Evolutionary conservation across 208 protist genomes (phyloP), one percentile per base, ranked within the genome.

Genomic region (Wallacemonas rigidus): DNA sequence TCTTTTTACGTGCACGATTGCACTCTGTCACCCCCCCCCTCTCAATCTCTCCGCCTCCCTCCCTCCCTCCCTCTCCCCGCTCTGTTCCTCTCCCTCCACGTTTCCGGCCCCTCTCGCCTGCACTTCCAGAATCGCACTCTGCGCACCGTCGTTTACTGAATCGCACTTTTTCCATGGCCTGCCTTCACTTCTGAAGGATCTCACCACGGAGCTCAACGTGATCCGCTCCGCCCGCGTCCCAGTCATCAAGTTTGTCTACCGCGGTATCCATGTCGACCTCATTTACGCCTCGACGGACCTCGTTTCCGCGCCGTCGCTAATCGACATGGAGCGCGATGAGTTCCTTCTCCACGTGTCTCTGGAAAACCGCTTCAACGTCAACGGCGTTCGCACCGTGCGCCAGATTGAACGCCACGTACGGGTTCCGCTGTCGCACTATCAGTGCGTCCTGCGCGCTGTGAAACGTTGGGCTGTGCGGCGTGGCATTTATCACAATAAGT

Each of bases 401-500:
- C 87, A 95, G 69, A 76, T 97, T 14, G 80, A 78, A 11, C 77
- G 77, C 6, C 71, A 75, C 7, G 51, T 97, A 2, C 76, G 77
- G 1, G 79, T 92, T 3, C 64, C 85, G 2, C 67, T 81, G 40
- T 72, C 81, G 38, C 72, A 76, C 12, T 95, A 87, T 76, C 71
- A 69, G 2, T 82, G 77, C 36, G 80, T 83, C n/a, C 79, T 97
- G 53, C 82, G 78, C 17, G 87, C 85, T 3, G 85, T 97, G 1
- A 97, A 97, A 78, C 63, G 74, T 41, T 97, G 92, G 90, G 92
- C 92, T 0, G 81, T 81, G 67, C 67, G 67, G 56, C 91, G 98
- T 62, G 80, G 84, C n/a, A 85, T 99, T 4, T 99, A 99, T 82
- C 91, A 95, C 40, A 99, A 98, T 82, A 74, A 95, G 1, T 92